phyloP scores from a whole-genome alignment of 495 filamentous ascomycete genomes.

The Tuber microsphaerosporum region DNA sequence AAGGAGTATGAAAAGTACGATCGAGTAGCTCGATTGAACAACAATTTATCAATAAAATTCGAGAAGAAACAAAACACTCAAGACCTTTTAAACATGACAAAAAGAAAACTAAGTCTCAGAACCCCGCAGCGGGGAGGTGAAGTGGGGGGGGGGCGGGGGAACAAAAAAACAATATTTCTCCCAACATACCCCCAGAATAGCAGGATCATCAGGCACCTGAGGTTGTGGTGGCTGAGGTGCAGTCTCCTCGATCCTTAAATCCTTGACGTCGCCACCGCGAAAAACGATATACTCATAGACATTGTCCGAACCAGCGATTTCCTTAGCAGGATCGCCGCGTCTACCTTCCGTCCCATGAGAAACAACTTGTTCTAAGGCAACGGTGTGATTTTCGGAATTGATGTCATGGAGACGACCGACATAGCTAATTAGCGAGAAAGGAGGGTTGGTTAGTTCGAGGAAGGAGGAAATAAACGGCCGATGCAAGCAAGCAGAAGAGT shows the following conservation, averaged over 20 bases:
- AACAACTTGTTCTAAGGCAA: conserved; percentile 88
- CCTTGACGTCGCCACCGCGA: conserved; percentile 96
- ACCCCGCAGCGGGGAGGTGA: not conserved
- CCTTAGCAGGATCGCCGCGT: conserved; percentile 64
- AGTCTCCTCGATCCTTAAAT: conserved; percentile 81
- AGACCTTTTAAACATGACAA: not conserved
- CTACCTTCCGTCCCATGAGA: conserved; percentile 92
- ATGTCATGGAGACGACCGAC: conserved; percentile 94
- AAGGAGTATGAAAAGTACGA: conserved; percentile 4
- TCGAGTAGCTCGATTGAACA: not conserved
- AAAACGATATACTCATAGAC: conserved; percentile 99
- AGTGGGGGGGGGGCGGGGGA: not conserved
- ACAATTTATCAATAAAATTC: not conserved
- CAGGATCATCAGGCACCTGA: conserved; percentile 85
- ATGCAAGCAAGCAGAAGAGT: conserved; percentile 20
- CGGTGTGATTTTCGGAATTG: conserved; percentile 91
- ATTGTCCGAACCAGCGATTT: conserved; percentile 70
- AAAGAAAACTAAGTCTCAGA: not conserved
- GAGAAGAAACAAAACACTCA: not conserved
- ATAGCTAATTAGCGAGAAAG: conserved; percentile 58
- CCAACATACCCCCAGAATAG: conserved; percentile 83
- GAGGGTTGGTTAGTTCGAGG: not conserved
- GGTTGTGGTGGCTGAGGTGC: conserved; percentile 64
- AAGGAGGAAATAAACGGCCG: conserved; percentile 2
- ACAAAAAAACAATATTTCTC: not conserved